Percentiles rank a stretch among this genome's conserved stretches.
Conservation (phyloP, 176 grass and related monocot species). For the Carex parvula region DNA sequence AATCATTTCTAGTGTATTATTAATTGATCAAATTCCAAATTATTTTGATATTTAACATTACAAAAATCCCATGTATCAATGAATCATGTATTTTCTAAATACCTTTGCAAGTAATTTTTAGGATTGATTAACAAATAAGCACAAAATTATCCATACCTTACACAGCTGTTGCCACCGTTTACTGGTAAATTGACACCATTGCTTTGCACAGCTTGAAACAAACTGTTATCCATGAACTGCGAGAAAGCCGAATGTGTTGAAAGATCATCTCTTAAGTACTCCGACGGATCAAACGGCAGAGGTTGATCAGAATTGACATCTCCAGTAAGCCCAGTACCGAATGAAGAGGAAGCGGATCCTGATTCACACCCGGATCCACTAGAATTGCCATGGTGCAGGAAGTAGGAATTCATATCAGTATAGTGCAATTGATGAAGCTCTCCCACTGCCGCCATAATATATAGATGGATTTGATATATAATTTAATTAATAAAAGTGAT, state of each 20-base stretch:
- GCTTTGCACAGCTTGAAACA: conserved; percentile 15
- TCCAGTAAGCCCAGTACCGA: neutral
- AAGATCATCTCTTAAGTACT: conserved; percentile 44
- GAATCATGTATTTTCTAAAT: neutral
- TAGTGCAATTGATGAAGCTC: conserved; percentile 44
- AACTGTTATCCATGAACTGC: neutral
- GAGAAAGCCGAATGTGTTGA: neutral
- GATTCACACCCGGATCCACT: conserved; percentile 39
- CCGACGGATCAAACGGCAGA: conserved; percentile 54
- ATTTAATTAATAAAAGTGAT: neutral
- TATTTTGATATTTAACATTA: neutral
- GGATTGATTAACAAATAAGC: too few species aligned
- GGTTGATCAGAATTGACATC: neutral
- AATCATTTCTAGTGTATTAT: neutral
- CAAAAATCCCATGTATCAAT: neutral
- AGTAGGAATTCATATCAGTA: conserved; percentile 45
- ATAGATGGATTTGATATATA: neutral
- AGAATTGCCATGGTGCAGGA: conserved; percentile 37
- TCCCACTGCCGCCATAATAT: conserved; percentile 52
- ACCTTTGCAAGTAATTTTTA: too few species aligned
- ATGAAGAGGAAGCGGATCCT: conserved; percentile 47
- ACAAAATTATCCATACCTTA: neutral
- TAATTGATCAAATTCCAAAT: neutral
- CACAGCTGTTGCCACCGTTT: neutral
- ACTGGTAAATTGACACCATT: conserved; percentile 19